Evolutionary conservation across 1,139 yeast species (phyloP).

Genomic region (Geotrichum candidum): DNA sequence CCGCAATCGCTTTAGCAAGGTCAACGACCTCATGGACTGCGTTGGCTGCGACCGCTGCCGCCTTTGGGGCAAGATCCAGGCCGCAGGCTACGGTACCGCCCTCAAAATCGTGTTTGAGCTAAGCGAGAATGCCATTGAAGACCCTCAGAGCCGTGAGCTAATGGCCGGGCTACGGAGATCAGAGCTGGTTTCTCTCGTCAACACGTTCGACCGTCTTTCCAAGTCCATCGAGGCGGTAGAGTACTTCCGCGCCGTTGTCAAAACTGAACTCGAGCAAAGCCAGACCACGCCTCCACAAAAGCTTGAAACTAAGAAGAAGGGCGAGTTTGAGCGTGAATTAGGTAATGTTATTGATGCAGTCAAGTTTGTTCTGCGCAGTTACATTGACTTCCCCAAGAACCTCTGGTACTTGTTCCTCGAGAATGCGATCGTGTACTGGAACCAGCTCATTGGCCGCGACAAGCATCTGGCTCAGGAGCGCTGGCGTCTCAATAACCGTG

Average conservation of each 20-base stretch:
- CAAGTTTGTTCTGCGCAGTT: constrained; percentile 59
- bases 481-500: constrained; percentile 8
- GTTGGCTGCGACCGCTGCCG: constrained; percentile 98
- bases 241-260: constrained; percentile 55
- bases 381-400: constrained; percentile 62
- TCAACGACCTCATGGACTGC: constrained; percentile 93
- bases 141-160: constrained; percentile 32
- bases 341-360: constrained; percentile 43
- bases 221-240: constrained; percentile 73
- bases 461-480: constrained; percentile 7
- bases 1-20: constrained; percentile 77
- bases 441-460: constrained; percentile 59
- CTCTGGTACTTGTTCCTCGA: constrained; percentile 47
- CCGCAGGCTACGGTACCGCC: constrained; percentile 96
- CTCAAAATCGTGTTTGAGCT: constrained; percentile 83
- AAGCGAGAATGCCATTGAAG: constrained; percentile 26
- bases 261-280: constrained; percentile 21
- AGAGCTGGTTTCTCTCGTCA: constrained; percentile 83
- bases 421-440: constrained; percentile 60
- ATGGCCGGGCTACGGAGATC: constrained; percentile 60
- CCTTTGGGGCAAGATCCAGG: constrained; percentile 96
- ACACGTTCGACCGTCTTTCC: constrained; percentile 87
- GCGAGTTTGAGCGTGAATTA: constrained; percentile 51
- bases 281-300: constrained; percentile 39
- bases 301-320: constrained; percentile 20